Evolutionary conservation across 2,329 filamentous ascomycete species (phyloP), one percentile per base, ranked within the genome.

Genomic region (Ophidiomyces ophidiicola): DNA sequence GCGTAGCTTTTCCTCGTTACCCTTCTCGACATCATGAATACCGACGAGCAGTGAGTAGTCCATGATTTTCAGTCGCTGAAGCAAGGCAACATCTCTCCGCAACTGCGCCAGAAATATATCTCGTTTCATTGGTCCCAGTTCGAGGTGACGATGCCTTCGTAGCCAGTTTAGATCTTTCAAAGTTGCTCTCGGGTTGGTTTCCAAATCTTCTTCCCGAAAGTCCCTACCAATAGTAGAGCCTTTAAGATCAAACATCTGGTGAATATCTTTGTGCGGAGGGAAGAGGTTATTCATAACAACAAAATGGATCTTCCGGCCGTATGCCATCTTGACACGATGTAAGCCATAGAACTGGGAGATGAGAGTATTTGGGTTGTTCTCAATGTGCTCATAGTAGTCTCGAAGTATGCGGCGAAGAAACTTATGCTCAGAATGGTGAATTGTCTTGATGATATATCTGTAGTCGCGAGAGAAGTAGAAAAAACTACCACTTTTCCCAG

Each of bases 231-330:
- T 77, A 0, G 88, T 96, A 5, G 90, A 96, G 6, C 90, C 90
- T 64, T 98, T 98, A 50, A 98, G 62, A 59, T 98, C 90, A 55
- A 94, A 98, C 2, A 87, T 98, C 54, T 85, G 78, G 64, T 98
- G 90, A 44, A 98, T 96, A 59, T 98, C 90, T 50, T 88, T 77
- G 63, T 98, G 90, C 5, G 90, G 88, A 8, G 90, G 90, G 55
- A 98, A 98, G 11, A 98, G 73, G 60, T 98, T 98, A 69, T 98
- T 98, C 90, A 98, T 98, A 57, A 98, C 87, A 44, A 98, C 90
- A 52, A 98, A 98, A 62, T 98, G 90, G 40, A 96, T 94, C 66
- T 98, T 98, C 56, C 88, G 81, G 46, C 90, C 90, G 57, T 94
- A 96, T 0, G 88, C 86, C 69, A 94, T 92, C 71, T 98, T 98